Evolutionary conservation across 805 yeast genomes (phyloP), one percentile per base, ranked within the genome.

Genomic region (Tetrapisispora pingtungensis): DNA sequence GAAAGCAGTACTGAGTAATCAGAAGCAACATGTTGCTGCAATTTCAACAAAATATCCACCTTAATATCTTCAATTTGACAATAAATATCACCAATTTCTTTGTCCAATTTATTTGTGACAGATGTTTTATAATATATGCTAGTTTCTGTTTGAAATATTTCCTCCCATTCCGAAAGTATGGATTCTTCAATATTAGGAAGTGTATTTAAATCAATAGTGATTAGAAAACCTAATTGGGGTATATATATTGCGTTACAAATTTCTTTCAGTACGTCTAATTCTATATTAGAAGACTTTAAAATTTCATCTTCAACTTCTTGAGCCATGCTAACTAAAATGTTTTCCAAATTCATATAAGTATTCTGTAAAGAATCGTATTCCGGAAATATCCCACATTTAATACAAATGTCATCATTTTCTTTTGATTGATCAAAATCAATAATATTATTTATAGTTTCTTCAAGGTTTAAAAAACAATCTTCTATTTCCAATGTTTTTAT

Each of bases 151-250:
- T 60, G 51, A 46, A 73, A 72, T 0, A 65, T 54, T 45, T 65
- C 66, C 5, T 54, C 53, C 72, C 74, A 70, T 6, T 40, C 42
- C 3, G 47, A 30, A 6, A 50, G 48, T 0, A 44, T 36, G 0
- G 41, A 35, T 7, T 36, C 15, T 6, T 40, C 27, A 1, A 45
- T 12, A 2, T 36, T 14, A 2, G 40, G 33, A 15, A 44, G 49
- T 10, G 48, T 36, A 5, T 39, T 31, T 1, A 37, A 20, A 15
- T 57, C 59, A 1, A 64, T 40, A 0, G 67, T 59, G 0, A 69
- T 53, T 34, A 72, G 49, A 41, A 64, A 72, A 0, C 76, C 77
- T 19, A 72, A 47, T 36, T 72, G 75, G 3, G 76, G 76, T 22
- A 71, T 66, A 48, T 71, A 72, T 0, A 67, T 64, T 0, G 66